These are phyloP conservation scores for Alisma plantagoaquatica DNA, from an alignment of 106 monocot species.

Conservation along the genomic window DNA sequence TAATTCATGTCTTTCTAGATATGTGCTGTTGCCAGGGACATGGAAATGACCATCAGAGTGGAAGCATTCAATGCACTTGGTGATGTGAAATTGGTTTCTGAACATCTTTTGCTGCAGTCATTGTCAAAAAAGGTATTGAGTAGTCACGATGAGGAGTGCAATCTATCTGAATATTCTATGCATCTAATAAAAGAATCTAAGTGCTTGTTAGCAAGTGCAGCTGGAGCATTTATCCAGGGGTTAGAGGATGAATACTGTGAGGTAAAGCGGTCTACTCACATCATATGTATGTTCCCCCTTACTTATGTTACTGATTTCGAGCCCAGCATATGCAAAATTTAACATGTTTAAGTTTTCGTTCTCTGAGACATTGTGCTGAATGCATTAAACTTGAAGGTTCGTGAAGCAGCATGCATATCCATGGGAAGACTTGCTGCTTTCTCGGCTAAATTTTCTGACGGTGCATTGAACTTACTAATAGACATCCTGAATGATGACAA, in stretches of 20 bases:
- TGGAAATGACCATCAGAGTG: slow-evolving; percentile 62
- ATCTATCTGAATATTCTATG: slow-evolving; percentile 8
- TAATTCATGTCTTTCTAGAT: slow-evolving; percentile 61
- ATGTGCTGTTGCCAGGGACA: slow-evolving; percentile 76
- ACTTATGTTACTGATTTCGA: not conserved
- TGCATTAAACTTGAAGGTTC: slow-evolving; percentile 37
- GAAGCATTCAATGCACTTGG: slow-evolving; percentile 72
- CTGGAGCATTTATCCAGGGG: slow-evolving; percentile 81
- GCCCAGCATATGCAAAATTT: too few relatives aligned
- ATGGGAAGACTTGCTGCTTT: slow-evolving; percentile 54
- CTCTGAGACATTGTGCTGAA: not conserved
- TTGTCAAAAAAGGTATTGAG: slow-evolving; percentile 63
- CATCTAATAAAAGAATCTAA: slow-evolving; percentile 17
- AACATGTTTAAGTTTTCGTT: not conserved
- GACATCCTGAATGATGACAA: slow-evolving; percentile 80
- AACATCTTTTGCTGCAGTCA: slow-evolving; percentile 58
- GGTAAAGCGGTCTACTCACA: slow-evolving; percentile 27
- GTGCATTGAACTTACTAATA: slow-evolving; percentile 64
- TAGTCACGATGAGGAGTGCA: slow-evolving; percentile 14
- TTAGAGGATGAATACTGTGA: slow-evolving; percentile 92
- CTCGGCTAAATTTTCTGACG: slow-evolving; percentile 48
- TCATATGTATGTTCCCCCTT: not conserved
- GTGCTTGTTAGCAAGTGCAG: slow-evolving; percentile 32
- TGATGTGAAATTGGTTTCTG: slow-evolving; percentile 51
- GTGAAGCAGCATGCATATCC: slow-evolving; percentile 55